phyloP scores from a whole-genome alignment of 2,329 filamentous ascomycete genomes.

The Xylaria sp. region DNA sequence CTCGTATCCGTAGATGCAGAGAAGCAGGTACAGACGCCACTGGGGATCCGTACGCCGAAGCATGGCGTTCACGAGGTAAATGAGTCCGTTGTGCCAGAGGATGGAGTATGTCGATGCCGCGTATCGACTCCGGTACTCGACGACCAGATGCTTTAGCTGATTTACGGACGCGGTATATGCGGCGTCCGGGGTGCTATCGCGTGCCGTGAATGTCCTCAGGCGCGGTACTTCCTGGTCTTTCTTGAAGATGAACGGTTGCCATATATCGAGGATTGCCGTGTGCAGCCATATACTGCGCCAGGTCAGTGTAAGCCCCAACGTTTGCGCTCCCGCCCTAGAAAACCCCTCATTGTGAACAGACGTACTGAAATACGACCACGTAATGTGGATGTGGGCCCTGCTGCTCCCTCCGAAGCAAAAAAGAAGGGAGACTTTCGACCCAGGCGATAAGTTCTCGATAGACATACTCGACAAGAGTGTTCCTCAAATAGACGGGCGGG shows the following conservation, averaged over 20 bases:
- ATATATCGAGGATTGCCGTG: slow-evolving; percentile 53
- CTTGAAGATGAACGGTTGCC: slow-evolving; percentile 47
- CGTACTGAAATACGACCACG: slow-evolving; percentile 54
- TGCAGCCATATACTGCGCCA: slow-evolving; percentile 55
- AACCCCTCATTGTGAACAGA: slow-evolving; percentile 10
- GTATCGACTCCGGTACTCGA: slow-evolving; percentile 52
- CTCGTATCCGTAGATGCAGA: slow-evolving; percentile 55
- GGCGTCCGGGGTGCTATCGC: slow-evolving; percentile 46
- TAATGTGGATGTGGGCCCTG: slow-evolving; percentile 51
- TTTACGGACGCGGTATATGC: slow-evolving; percentile 52
- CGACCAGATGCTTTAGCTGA: slow-evolving; percentile 54
- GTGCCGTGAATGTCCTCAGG: slow-evolving; percentile 50
- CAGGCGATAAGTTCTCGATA: slow-evolving; percentile 55
- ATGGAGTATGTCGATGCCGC: slow-evolving; percentile 52
- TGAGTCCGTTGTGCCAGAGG: slow-evolving; percentile 55
- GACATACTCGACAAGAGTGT: slow-evolving; percentile 51
- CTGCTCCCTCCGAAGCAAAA: slow-evolving; percentile 44
- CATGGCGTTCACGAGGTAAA: slow-evolving; percentile 55
- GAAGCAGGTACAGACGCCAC: slow-evolving; percentile 52
- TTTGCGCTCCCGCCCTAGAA: background rate
- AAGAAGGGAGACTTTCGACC: slow-evolving; percentile 49
- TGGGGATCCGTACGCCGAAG: slow-evolving; percentile 47
- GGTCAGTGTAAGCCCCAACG: slow-evolving; percentile 5
- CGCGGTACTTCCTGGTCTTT: slow-evolving; percentile 4
- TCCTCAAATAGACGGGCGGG: slow-evolving; percentile 30